These are phyloP conservation scores for Naumovozyma castellii DNA, from an alignment of 805 yeast species.

Conservation along the genomic window DNA sequence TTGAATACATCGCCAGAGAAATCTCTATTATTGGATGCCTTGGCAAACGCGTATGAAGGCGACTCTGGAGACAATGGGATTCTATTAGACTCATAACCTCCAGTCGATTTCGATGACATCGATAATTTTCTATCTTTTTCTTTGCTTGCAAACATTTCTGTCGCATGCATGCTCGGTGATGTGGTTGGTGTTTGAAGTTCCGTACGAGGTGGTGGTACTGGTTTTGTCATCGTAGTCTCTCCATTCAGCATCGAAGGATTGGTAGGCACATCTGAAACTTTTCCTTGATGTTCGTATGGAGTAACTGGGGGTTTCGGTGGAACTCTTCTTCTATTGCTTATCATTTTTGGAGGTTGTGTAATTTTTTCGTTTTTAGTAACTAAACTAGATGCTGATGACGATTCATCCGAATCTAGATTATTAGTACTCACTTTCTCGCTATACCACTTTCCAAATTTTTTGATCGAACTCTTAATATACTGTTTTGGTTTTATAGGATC, in stretches of 20 bases:
- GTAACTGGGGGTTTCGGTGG: conserved; percentile 14
- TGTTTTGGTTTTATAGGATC: conserved; percentile 24
- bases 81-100: not conserved
- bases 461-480: conserved; percentile 38
- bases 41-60: not conserved
- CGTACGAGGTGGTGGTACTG: not conserved
- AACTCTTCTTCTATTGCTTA: conserved; percentile 25
- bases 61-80: not conserved
- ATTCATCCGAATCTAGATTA: conserved; percentile 2
- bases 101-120: conserved; percentile 5
- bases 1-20: not conserved
- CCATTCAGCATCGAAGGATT: not conserved
- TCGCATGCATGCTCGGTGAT: conserved; percentile 10
- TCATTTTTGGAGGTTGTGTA: conserved; percentile 21
- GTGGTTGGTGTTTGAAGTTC: not conserved
- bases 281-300: not conserved
- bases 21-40: not conserved
- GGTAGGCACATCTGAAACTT: too few species aligned
- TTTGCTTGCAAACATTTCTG: conserved; percentile 26
- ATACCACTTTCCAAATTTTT: conserved; percentile 61
- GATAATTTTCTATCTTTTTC: conserved; percentile 12
- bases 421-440: conserved; percentile 23
- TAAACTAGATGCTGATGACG: not conserved
- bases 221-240: not conserved
- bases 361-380: conserved; percentile 3